phyloP scores from a whole-genome alignment of 2,329 filamentous ascomycete species.

The Penicillium sp. region DNA sequence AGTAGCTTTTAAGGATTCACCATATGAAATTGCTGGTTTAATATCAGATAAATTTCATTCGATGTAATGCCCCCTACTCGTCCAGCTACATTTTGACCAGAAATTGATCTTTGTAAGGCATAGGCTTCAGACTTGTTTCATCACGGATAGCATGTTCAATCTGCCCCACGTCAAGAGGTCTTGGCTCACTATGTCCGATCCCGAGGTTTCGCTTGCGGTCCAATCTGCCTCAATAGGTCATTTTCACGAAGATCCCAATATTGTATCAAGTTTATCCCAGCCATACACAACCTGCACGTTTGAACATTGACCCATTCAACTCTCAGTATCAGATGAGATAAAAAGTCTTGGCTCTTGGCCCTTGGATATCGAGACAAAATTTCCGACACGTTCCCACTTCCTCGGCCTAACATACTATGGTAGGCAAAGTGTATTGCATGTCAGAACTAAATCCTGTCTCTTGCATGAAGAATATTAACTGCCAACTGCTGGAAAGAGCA shows the following conservation, averaged over 20 bases:
- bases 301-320: neutral
- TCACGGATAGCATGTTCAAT: neutral
- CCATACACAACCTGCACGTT: neutral
- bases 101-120: neutral
- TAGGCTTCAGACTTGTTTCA: neutral
- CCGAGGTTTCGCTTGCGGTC: slow-evolving; percentile 2
- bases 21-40: neutral
- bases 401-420: neutral
- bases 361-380: neutral
- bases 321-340: neutral
- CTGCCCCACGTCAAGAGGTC: neutral
- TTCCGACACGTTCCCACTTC: neutral
- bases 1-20: neutral
- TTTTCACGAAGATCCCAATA: neutral
- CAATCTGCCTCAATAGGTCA: neutral
- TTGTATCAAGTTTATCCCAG: neutral
- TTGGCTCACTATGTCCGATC: neutral
- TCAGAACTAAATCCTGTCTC: neutral
- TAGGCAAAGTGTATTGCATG: neutral
- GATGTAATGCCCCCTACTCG: neutral
- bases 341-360: neutral
- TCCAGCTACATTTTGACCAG: neutral
- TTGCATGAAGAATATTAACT: neutral
- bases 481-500: neutral
- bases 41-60: neutral